A percentile compares a stretch with the other conserved stretches of the same genome.
These are phyloP conservation scores for Ophiocordyceps robertsii DNA, from an alignment of 2,329 filamentous ascomycete species.

Conservation along the genomic window DNA sequence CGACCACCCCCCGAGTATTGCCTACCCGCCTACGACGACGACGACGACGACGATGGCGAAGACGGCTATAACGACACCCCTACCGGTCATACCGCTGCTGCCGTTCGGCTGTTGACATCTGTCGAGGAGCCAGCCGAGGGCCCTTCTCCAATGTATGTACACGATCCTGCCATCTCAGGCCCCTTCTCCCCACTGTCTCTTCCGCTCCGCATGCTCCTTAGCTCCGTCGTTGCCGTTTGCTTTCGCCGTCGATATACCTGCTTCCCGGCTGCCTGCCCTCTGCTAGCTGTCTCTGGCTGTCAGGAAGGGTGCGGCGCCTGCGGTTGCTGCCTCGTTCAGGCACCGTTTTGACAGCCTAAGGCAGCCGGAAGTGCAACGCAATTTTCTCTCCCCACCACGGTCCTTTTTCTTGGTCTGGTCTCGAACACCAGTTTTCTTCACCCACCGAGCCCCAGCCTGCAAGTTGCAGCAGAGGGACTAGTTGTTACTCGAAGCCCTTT, in stretches of 20 bases:
- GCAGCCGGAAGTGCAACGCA: too few relatives aligned
- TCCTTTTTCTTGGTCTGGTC: not conserved
- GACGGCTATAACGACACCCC: slow-evolving; percentile 37
- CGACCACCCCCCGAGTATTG: slow-evolving; percentile 45
- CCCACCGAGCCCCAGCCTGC: not conserved
- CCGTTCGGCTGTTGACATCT: slow-evolving; percentile 48
- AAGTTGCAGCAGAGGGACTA: not conserved
- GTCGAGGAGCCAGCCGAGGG: slow-evolving; percentile 40
- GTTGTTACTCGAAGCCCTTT: not conserved
- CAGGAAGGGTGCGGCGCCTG: too few relatives aligned
- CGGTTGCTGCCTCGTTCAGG: too few relatives aligned
- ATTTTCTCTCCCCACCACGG: not conserved
- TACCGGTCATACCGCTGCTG: slow-evolving; percentile 34
- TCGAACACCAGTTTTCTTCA: not conserved
- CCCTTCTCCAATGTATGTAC: slow-evolving; percentile 40
- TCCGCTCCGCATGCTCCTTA: not conserved
- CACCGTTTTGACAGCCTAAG: too few relatives aligned
- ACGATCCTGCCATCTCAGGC: not conserved
- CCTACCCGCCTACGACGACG: slow-evolving; percentile 42
- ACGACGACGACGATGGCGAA: slow-evolving; percentile 32
- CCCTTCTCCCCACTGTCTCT: not conserved
- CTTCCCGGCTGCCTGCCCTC: too few relatives aligned
- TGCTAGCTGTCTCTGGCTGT: too few relatives aligned
- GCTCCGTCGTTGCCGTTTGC: too few relatives aligned
- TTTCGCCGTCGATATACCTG: too few relatives aligned